Evolutionary conservation across 768 basidiomycete genomes (phyloP), one percentile per base, ranked within the genome.

Genomic region (Russula foetens): DNA sequence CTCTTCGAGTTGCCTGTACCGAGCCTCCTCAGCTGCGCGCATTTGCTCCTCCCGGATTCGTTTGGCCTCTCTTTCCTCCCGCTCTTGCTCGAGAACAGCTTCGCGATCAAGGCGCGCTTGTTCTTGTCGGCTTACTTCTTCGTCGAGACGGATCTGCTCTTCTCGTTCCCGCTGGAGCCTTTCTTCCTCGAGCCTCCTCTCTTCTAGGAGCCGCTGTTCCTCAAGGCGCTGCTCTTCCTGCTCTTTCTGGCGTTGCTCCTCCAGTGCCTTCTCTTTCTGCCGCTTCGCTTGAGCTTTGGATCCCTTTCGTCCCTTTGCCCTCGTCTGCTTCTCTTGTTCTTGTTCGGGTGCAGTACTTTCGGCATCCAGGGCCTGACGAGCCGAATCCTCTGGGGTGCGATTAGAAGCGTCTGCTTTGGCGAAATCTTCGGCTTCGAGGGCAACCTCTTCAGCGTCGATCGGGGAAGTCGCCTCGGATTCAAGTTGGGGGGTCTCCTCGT

Each of bases 1-100:
- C 35, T 79, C 75, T 58, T 75, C 71, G 63, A 77, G 73, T 7
- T 29, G 35, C 61, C 75, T 72, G 50, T 41, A 51, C 31, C 21
- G 38, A 12, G 57, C 65, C 43, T 56, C 67, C 58, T 55, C 59
- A 39, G 46, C 53, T 59, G 50, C 24, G 2, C 58, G 56, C 29
- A 24, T 19, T 38, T 56, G 57, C 39, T 54, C 67, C 56, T 62
- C 48, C 39, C 43, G 56, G 41, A 55, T n/a, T 43, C 61, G 44
- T 33, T 45, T 58, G 4, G 47, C 59, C 51, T 65, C 59, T 8
- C 26, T 49, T 24, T 60, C 53, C 59, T 46, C 46, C 38, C 53
- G 58, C 21, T 54, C 59, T 53, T 44, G 53, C 29, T 63, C 59
- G 39, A 62, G 43, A 41, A 62, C 14, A 23, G 39, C 56, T 33